phyloP scores from a whole-genome alignment of 2,329 filamentous ascomycete genomes.

The Aureobasidium sp. region DNA sequence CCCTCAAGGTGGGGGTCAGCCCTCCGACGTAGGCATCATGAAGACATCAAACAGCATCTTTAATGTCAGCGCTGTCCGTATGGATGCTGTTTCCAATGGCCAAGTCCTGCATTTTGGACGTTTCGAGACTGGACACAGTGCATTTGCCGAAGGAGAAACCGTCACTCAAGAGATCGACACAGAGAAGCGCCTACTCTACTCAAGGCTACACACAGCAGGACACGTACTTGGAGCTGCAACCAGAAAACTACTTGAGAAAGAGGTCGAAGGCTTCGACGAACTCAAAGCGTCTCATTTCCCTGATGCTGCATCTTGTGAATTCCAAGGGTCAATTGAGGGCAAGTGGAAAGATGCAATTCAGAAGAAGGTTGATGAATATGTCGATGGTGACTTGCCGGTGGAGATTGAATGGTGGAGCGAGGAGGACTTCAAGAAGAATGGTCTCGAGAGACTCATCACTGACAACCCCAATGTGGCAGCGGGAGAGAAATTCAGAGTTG shows the following conservation, averaged over 20 bases:
- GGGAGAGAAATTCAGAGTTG: constrained; percentile 55
- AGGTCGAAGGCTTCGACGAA: constrained; percentile 54
- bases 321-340: constrained; percentile 58
- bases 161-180: constrained; percentile 54
- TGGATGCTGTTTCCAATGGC: constrained; percentile 9
- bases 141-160: constrained; percentile 12
- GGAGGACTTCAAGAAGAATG: constrained; percentile 50
- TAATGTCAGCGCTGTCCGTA: constrained; percentile 19
- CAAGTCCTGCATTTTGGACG: constrained; percentile 20
- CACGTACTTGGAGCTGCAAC: constrained; percentile 62
- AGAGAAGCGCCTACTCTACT: constrained; percentile 56
- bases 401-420: constrained; percentile 62
- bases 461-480: constrained; percentile 33
- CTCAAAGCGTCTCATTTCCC: constrained; percentile 68
- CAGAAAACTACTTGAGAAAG: constrained; percentile 15
- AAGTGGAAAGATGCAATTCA: constrained; percentile 59
- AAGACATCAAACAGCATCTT: constrained; percentile 12
- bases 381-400: constrained; percentile 51
- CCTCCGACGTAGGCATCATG: constrained; percentile 19
- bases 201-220: constrained; percentile 65
- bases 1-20: constrained; percentile 21
- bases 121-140: constrained; percentile 12
- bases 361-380: constrained; percentile 50
- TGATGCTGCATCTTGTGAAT: constrained; percentile 60
- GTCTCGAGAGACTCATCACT: constrained; percentile 45